phyloP scores from a whole-genome alignment of 495 filamentous ascomycete genomes.

The Lepidopterella palustris region DNA sequence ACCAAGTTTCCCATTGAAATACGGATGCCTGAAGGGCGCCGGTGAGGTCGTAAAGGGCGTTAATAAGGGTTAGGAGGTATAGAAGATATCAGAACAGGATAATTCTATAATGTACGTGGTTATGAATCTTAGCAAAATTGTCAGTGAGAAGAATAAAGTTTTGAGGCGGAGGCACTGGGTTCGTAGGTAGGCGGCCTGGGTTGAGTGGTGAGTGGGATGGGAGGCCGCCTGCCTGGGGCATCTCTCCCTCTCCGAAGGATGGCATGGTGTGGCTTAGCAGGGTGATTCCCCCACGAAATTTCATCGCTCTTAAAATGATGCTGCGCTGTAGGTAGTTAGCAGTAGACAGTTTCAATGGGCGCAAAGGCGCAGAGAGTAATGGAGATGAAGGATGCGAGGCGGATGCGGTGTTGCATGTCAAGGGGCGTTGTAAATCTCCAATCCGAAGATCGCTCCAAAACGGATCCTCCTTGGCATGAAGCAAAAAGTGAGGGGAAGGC shows the following conservation, averaged over 20 bases:
- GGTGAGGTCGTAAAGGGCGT: background rate
- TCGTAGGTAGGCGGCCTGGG: background rate
- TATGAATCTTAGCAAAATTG: background rate
- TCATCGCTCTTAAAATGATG: background rate
- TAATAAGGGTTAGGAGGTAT: background rate
- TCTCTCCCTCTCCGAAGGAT: background rate
- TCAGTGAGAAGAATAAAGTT: background rate
- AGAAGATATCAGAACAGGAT: background rate
- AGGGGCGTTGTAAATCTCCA: constrained; percentile 1
- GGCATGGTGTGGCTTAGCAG: background rate
- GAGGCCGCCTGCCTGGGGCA: constrained; percentile 2
- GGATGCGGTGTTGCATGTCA: background rate
- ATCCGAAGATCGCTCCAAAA: background rate
- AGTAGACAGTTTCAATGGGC: background rate
- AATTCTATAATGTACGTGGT: background rate
- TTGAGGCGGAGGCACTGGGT: background rate
- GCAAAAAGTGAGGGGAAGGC: background rate
- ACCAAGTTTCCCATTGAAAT: constrained; percentile 18
- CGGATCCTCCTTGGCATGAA: background rate
- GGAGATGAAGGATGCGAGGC: background rate
- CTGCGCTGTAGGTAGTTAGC: background rate
- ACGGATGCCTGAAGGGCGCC: background rate
- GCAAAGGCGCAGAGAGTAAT: background rate
- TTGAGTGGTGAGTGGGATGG: background rate
- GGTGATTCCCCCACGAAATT: background rate